Evolutionary conservation across 495 filamentous ascomycete species (phyloP).

Genomic region (Neurospora tetraspora): DNA sequence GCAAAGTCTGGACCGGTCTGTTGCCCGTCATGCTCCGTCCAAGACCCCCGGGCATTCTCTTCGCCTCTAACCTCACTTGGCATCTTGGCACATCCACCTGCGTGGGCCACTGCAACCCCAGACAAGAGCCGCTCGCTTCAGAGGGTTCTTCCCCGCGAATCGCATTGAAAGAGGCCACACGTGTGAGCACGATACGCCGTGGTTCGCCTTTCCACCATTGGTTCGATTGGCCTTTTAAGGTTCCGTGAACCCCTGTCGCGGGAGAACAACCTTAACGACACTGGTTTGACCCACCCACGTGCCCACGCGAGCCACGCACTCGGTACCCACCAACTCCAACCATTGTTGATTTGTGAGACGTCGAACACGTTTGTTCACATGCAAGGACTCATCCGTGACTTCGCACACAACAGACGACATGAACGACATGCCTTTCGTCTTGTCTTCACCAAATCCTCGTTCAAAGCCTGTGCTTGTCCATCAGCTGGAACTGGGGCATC

Average conservation of each 20-base stretch:
- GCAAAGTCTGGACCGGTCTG: background rate
- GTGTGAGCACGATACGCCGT: background rate
- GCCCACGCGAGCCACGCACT: background rate
- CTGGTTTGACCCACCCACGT: background rate
- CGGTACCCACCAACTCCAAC: background rate
- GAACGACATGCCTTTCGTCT: background rate
- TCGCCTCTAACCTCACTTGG: background rate
- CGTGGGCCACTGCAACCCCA: background rate
- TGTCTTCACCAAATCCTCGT: background rate
- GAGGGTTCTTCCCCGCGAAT: background rate
- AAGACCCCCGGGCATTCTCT: background rate
- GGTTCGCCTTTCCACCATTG: background rate
- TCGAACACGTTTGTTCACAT: background rate
- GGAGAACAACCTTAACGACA: background rate
- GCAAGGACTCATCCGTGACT: background rate
- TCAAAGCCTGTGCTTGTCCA: background rate
- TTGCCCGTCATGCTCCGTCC: background rate
- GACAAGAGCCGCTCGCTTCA: background rate
- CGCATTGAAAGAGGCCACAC: background rate
- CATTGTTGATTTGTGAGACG: background rate
- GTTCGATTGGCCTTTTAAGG: background rate
- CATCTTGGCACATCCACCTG: background rate
- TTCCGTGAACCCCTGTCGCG: background rate
- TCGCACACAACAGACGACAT: background rate
- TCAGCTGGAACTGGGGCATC: background rate